Conservation (phyloP, 495 filamentous ascomycete genomes). For the Tetracladium marchalianum region DNA sequence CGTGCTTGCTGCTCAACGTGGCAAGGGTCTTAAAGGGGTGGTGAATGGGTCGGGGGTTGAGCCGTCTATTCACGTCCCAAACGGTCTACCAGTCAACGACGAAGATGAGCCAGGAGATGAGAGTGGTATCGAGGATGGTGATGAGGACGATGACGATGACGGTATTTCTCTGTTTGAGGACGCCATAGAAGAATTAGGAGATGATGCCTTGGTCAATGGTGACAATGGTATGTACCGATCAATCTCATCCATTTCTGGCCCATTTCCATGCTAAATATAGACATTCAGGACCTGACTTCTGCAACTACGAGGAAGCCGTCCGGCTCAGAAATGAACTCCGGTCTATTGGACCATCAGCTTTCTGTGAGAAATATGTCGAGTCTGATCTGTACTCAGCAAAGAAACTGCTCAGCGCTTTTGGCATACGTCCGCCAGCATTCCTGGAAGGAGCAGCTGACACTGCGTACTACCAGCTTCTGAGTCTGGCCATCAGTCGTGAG, state of each 20-base stretch:
- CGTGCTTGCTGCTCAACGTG: conserved; percentile 1
- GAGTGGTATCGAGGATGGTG: conserved; percentile 12
- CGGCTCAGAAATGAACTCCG: conserved; percentile 60
- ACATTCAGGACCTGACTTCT: conserved; percentile 22
- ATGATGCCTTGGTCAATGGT: conserved; percentile 37
- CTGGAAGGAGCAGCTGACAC: conserved; percentile 65
- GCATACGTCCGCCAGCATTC: conserved; percentile 64
- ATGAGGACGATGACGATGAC: conserved; percentile 32
- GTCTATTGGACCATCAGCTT: conserved; percentile 62
- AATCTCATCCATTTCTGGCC: conserved; percentile 1
- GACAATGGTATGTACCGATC: conserved; percentile 20
- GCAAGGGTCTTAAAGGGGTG: conserved; percentile 24
- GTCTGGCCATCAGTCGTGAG: conserved; percentile 71
- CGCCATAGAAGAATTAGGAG: conserved; percentile 39
- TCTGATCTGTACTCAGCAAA: conserved; percentile 59
- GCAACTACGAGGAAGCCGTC: conserved; percentile 64
- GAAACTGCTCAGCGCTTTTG: conserved; percentile 89
- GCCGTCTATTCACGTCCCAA: conserved; percentile 16
- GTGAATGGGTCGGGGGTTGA: conserved; percentile 28
- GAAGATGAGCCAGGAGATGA: neutral
- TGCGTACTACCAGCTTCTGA: conserved; percentile 65
- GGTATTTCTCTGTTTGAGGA: conserved; percentile 43
- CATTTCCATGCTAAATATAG: conserved; percentile 11
- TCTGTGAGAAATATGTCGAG: conserved; percentile 63
- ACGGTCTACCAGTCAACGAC: conserved; percentile 6